Percentiles rank a stretch among this genome's conserved stretches.
phyloP scores from a whole-genome alignment of 2,329 filamentous ascomycete species.

The Colletotrichum coccodes region DNA sequence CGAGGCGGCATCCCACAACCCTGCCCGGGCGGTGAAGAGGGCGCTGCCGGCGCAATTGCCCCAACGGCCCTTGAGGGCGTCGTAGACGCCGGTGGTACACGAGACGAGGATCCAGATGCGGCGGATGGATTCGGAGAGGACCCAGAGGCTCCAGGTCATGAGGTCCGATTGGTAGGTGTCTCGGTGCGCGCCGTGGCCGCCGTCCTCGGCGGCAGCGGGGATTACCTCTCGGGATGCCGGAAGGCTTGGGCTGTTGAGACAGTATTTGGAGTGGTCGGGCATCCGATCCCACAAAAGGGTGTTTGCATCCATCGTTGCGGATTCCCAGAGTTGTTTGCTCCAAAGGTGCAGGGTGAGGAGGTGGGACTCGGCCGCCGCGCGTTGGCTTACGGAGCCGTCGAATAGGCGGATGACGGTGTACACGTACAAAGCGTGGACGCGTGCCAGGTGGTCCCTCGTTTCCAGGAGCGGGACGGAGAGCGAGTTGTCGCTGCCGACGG shows the following conservation, averaged over 20 bases:
- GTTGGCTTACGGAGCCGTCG: conserved; percentile 37
- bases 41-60: conserved; percentile 36
- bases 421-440: conserved; percentile 37
- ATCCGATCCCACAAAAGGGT: neutral
- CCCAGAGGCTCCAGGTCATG: conserved; percentile 41
- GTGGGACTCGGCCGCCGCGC: conserved; percentile 36
- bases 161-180: conserved; percentile 23
- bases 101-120: conserved; percentile 40
- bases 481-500: neutral
- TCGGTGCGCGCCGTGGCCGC: neutral
- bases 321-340: conserved; percentile 33
- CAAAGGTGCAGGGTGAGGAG: conserved; percentile 33
- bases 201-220: neutral
- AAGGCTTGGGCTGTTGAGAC: neutral
- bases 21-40: conserved; percentile 38
- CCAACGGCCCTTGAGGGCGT: conserved; percentile 30
- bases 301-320: conserved; percentile 26
- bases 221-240: neutral
- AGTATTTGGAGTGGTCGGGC: conserved; percentile 6
- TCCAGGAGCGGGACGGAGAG: neutral
- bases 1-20: conserved; percentile 41
- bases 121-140: conserved; percentile 42
- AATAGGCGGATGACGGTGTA: conserved; percentile 39
- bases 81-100: conserved; percentile 35
- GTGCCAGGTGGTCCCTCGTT: conserved; percentile 34